Percentiles rank a stretch among this genome's conserved stretches.
phyloP scores from a whole-genome alignment of 73 alveolate genomes.

The Strombidium stylifer region DNA sequence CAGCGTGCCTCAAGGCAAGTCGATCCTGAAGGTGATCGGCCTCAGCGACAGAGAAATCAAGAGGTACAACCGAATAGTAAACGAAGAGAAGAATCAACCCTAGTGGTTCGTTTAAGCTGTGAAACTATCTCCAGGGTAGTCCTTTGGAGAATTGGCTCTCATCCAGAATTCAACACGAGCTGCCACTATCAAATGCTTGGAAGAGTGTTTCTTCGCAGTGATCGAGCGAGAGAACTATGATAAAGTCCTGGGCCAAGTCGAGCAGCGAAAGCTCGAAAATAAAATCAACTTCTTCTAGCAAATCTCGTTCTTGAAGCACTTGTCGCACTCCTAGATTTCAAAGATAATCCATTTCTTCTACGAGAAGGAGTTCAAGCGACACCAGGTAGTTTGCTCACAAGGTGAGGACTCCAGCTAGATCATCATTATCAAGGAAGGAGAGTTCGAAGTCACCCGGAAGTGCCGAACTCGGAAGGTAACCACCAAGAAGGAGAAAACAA shows the following conservation, averaged over 20 bases:
- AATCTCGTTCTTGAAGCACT: conserved; percentile 39
- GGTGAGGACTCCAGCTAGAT: conserved; percentile 25
- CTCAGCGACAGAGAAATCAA: too few relatives aligned
- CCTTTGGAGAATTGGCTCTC: conserved; percentile 79
- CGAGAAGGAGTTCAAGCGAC: conserved; percentile 18
- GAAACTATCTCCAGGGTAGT: conserved; percentile 44
- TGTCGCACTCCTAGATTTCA: conserved; percentile 36
- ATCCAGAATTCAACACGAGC: conserved; percentile 64
- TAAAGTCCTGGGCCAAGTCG: conserved; percentile 30
- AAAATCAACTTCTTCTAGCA: conserved; percentile 41
- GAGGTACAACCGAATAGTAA: too few relatives aligned
- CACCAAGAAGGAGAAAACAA: too few relatives aligned
- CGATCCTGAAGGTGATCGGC: too few relatives aligned
- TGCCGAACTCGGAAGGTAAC: neutral
- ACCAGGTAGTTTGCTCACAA: conserved; percentile 33
- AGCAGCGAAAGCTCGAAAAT: conserved; percentile 23
- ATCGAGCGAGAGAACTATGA: conserved; percentile 39
- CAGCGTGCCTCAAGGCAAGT: too few relatives aligned
- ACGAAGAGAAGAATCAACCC: neutral
- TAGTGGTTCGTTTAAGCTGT: conserved; percentile 15
- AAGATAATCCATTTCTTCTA: conserved; percentile 45
- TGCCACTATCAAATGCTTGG: conserved; percentile 56
- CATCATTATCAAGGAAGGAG: conserved; percentile 42
- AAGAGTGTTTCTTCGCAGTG: conserved; percentile 56
- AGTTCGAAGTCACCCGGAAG: conserved; percentile 48